phyloP scores from a whole-genome alignment of 306 rosid species.

The Corylus americana region DNA sequence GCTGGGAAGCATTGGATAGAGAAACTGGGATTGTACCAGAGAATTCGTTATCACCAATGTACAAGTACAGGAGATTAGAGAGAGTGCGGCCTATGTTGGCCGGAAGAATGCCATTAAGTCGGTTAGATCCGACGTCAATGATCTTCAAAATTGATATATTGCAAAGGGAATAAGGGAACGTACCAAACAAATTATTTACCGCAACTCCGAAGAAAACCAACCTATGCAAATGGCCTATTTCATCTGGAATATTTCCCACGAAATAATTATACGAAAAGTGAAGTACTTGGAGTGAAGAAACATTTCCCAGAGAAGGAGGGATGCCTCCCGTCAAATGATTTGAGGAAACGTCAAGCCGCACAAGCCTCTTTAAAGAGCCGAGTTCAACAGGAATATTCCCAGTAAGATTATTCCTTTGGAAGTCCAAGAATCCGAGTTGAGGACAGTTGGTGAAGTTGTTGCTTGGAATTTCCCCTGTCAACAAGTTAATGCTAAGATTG shows the following conservation, averaged over 20 bases:
- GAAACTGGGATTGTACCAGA: constrained; percentile 38
- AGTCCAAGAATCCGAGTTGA: background rate
- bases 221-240: constrained; percentile 22
- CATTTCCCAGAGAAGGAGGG: constrained; percentile 38
- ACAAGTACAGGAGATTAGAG: constrained; percentile 20
- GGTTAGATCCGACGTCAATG: background rate
- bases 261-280: background rate
- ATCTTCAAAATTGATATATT: constrained; percentile 34
- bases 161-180: constrained; percentile 31
- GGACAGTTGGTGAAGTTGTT: constrained; percentile 24
- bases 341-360: background rate
- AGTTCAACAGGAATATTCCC: constrained; percentile 25
- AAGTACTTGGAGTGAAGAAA: constrained; percentile 18
- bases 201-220: background rate
- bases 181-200: constrained; percentile 24
- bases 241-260: constrained; percentile 34
- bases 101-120: constrained; percentile 37
- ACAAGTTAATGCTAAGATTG: constrained; percentile 7
- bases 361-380: constrained; percentile 26
- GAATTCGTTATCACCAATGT: constrained; percentile 24
- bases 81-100: constrained; percentile 33
- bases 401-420: background rate
- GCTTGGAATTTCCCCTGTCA: constrained; percentile 38
- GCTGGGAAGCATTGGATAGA: constrained; percentile 35
- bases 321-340: constrained; percentile 34